phyloP scores from a whole-genome alignment of 2,329 filamentous ascomycete genomes.

The Aspergillus ochraceus region DNA sequence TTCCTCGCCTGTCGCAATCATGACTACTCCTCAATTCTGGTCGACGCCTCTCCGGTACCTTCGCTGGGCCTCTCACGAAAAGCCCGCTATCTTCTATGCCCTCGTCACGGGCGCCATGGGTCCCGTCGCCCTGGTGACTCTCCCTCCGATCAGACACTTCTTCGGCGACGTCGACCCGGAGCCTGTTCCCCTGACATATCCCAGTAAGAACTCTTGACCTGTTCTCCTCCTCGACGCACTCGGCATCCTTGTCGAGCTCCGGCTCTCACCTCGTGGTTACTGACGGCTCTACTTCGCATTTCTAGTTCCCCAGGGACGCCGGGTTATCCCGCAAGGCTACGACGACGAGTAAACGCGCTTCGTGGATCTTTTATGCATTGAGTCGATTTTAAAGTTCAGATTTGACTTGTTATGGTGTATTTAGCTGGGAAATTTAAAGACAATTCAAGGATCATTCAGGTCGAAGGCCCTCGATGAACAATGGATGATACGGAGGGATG shows the following conservation, averaged over 20 bases:
- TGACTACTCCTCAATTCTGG: conserved; percentile 76
- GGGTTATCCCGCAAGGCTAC: conserved; percentile 47
- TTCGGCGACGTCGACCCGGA: conserved; percentile 73
- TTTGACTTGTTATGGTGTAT: conserved; percentile 18
- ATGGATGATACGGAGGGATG: background rate
- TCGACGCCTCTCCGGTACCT: conserved; percentile 78
- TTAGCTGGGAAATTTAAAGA: conserved; percentile 18
- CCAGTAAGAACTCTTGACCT: conserved; percentile 64
- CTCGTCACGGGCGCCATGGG: conserved; percentile 71
- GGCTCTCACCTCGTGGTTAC: background rate
- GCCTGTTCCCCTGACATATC: conserved; percentile 85
- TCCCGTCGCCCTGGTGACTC: conserved; percentile 67
- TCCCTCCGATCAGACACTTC: conserved; percentile 70
- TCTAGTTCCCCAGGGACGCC: conserved; percentile 48
- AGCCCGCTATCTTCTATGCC: conserved; percentile 90
- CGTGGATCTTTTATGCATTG: conserved; percentile 6
- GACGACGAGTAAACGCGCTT: conserved; percentile 41
- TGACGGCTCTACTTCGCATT: background rate
- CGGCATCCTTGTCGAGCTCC: background rate
- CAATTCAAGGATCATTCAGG: conserved; percentile 5
- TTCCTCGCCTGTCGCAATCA: conserved; percentile 25
- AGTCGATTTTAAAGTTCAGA: conserved; percentile 14
- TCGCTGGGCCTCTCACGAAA: conserved; percentile 83
- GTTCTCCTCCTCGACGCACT: background rate
- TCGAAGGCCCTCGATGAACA: background rate